Conservation (phyloP, 176 grass and related monocot species). For the Oropetium thomaeum region DNA sequence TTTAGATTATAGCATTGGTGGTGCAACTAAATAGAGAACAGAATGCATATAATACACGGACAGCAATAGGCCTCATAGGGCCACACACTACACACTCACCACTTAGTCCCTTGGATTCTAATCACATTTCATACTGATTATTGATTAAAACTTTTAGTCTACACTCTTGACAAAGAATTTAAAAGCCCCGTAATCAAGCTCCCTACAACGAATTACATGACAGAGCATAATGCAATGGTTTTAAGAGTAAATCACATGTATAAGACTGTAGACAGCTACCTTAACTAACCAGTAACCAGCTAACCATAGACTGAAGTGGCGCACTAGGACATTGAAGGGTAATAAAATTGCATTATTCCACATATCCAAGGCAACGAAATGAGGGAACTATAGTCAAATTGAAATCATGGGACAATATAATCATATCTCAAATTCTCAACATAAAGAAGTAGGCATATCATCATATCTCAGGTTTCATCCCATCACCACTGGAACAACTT, state of each 20-base stretch:
- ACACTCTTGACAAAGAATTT: too few species aligned
- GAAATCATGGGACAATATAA: not conserved
- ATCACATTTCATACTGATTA: not conserved
- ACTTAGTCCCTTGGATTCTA: not conserved
- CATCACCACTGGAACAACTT: not conserved
- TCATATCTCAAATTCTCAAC: slow-evolving; percentile 28
- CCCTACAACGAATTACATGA: not conserved
- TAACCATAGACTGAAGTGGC: not conserved
- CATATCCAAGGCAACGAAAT: not conserved
- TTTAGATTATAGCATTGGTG: not conserved
- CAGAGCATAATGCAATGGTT: not conserved
- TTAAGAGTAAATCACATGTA: not conserved
- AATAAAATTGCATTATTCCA: not conserved
- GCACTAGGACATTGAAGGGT: not conserved
- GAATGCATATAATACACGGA: not conserved
- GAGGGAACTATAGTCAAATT: not conserved
- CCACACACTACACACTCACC: too few species aligned
- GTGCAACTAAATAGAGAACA: not conserved
- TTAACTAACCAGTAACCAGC: not conserved
- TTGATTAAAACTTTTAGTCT: too few species aligned
- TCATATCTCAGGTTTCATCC: slow-evolving; percentile 9
- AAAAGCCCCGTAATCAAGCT: not conserved
- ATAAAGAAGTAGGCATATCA: slow-evolving; percentile 14
- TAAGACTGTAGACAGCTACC: not conserved
- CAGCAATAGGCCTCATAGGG: not conserved